Base-by-base conservation (phyloP, 768 basidiomycete genomes). In the Russula sp. region DNA sequence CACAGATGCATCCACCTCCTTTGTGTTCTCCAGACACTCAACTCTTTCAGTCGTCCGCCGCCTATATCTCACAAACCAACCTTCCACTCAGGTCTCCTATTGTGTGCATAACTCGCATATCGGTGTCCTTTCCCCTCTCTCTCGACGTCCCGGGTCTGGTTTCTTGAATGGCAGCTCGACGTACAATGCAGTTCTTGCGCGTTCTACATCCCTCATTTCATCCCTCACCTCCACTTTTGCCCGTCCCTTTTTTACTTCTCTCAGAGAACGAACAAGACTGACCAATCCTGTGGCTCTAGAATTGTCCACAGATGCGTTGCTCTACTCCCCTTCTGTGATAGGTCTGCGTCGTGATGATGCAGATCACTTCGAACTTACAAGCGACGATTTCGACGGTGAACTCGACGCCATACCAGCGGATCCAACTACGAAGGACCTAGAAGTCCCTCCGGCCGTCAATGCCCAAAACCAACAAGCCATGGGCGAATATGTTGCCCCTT, bases 391-490 rank as follows among this genome's bases (percentile, higher is more conserved):
- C 41, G 43, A 56, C 38, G 56, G 58, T 29, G 61, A 63, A 58
- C 57, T 58, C n/a, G 65, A 66, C 18, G 65, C 62, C 34, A 64
- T 66, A 45, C 65, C 62, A 41, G 65, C 65, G 48, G 65, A 66
- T 60, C 65, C 65, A 39, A 65, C 61, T 29, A 65, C 65, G 38
- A 55, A 50, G 29, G 65, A 64, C 7, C 41, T 66, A 7, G 65
- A 66, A 56, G 35, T 6, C 5, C 65, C 65, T 14, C 65, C 61
- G 7, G 65, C 65, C 38, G 49, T 65, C 25, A 63, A 65, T 41
- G 57, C 39, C 6, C 65, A 63, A 58, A 65, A 56, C 39, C 65
- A 63, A 50, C 46, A 41, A 14, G 62, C 58, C 1, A 64, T 66
- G 65, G 62, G 62, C 54, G 65, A 66, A 36, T 64, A 64, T 18